Evolutionary conservation across 2,329 filamentous ascomycete genomes (phyloP).

Genomic region (Seiridium unicorne): DNA sequence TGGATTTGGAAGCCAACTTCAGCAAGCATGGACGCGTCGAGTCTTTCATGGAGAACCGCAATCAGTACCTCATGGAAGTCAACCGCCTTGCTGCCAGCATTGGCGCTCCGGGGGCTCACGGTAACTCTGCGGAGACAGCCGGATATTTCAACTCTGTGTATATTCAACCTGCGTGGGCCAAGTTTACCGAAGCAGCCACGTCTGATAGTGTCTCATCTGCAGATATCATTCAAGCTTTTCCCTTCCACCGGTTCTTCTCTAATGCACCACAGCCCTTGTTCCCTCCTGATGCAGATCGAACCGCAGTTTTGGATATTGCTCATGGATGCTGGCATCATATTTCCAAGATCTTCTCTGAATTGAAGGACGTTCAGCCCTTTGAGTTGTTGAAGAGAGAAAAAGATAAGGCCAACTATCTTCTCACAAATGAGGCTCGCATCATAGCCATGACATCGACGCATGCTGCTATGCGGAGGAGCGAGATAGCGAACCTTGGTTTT

Average conservation of each 20-base stretch:
- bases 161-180: conserved; percentile 82
- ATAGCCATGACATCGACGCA: conserved; percentile 99
- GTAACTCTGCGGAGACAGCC: conserved; percentile 93
- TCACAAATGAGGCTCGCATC: conserved; percentile 94
- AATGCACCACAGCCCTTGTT: conserved; percentile 87
- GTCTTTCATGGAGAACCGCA: conserved; percentile 87
- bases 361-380: conserved; percentile 92
- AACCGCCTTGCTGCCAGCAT: conserved; percentile 82
- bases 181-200: conserved; percentile 69
- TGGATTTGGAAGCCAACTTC: conserved; percentile 82
- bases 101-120: conserved; percentile 87
- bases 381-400: conserved; percentile 86
- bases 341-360: conserved; percentile 83
- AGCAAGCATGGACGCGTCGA: conserved; percentile 95
- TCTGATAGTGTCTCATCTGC: conserved; percentile 54
- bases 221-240: conserved; percentile 72
- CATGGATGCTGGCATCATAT: conserved; percentile 87
- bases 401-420: conserved; percentile 93
- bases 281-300: conserved; percentile 61
- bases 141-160: conserved; percentile 96
- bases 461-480: conserved; percentile 87
- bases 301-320: conserved; percentile 71
- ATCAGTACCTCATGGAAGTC: conserved; percentile 77
- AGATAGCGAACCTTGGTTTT: conserved; percentile 90
- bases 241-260: conserved; percentile 84